phyloP scores from a whole-genome alignment of 2,329 filamentous ascomycete species.

The Fusarium chuoi region DNA sequence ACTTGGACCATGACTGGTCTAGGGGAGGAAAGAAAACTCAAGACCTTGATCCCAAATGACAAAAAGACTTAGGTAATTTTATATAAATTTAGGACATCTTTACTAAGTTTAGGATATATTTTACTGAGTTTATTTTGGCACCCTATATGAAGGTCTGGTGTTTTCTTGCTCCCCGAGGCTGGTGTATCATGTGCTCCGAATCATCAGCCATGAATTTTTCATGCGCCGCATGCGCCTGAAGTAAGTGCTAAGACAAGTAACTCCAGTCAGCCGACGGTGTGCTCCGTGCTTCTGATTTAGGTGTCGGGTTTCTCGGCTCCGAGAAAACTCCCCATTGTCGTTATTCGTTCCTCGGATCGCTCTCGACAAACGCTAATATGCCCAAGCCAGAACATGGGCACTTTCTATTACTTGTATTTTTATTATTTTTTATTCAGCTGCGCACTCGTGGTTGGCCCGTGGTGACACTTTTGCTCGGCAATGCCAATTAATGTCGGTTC shows the following conservation, averaged over 20 bases:
- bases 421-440: neutral
- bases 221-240: constrained; percentile 31
- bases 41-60: too few relatives aligned
- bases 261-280: constrained; percentile 36
- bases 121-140: too few relatives aligned
- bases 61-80: too few relatives aligned
- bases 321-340: constrained; percentile 11
- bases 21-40: too few relatives aligned
- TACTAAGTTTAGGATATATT: too few relatives aligned
- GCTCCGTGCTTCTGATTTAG: constrained; percentile 26
- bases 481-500: neutral
- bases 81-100: too few relatives aligned
- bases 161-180: too few relatives aligned
- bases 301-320: constrained; percentile 39
- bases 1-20: neutral
- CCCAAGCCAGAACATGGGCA: neutral
- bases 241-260: constrained; percentile 9
- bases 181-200: constrained; percentile 27
- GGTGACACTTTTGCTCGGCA: neutral
- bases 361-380: constrained; percentile 2
- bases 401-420: neutral
- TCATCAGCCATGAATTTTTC: constrained; percentile 23
- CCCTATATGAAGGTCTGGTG: too few relatives aligned
- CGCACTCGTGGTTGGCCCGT: neutral
- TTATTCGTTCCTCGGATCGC: constrained; percentile 3